phyloP scores from a whole-genome alignment of 768 basidiomycete genomes.

The Xerocomellus intermedius region DNA sequence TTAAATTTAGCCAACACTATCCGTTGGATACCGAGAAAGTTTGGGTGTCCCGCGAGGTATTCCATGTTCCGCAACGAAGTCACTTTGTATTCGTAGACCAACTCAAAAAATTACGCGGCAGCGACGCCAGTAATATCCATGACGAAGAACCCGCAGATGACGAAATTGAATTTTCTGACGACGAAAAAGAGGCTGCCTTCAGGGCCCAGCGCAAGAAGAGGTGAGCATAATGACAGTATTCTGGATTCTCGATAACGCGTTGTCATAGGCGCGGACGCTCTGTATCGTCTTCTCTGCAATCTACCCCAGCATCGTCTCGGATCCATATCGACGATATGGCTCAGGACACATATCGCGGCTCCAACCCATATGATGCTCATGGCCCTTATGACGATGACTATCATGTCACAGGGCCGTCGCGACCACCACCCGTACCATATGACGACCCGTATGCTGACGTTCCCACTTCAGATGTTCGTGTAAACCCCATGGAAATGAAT shows the following conservation, averaged over 20 bases:
- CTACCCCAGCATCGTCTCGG: slow-evolving; percentile 54
- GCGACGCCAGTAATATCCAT: slow-evolving; percentile 91
- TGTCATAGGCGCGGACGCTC: slow-evolving; percentile 51
- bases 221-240: slow-evolving; percentile 36
- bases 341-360: slow-evolving; percentile 44
- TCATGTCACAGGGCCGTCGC: slow-evolving; percentile 47
- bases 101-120: slow-evolving; percentile 73
- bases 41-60: slow-evolving; percentile 61
- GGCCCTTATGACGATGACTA: slow-evolving; percentile 71
- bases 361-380: slow-evolving; percentile 64
- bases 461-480: slow-evolving; percentile 29
- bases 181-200: slow-evolving; percentile 82
- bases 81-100: slow-evolving; percentile 79
- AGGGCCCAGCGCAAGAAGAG: slow-evolving; percentile 59
- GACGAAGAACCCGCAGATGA: slow-evolving; percentile 92
- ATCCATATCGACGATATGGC: slow-evolving; percentile 55
- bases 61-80: slow-evolving; percentile 78
- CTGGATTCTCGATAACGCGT: not conserved
- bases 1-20: slow-evolving; percentile 71
- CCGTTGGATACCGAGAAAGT: slow-evolving; percentile 60
- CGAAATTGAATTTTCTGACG: slow-evolving; percentile 93
- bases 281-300: slow-evolving; percentile 51
- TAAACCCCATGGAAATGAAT: not conserved
- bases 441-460: slow-evolving; percentile 73
- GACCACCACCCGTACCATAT: slow-evolving; percentile 70